phyloP scores from a whole-genome alignment of 2,329 filamentous ascomycete genomes.

The Cadophora gregata region DNA sequence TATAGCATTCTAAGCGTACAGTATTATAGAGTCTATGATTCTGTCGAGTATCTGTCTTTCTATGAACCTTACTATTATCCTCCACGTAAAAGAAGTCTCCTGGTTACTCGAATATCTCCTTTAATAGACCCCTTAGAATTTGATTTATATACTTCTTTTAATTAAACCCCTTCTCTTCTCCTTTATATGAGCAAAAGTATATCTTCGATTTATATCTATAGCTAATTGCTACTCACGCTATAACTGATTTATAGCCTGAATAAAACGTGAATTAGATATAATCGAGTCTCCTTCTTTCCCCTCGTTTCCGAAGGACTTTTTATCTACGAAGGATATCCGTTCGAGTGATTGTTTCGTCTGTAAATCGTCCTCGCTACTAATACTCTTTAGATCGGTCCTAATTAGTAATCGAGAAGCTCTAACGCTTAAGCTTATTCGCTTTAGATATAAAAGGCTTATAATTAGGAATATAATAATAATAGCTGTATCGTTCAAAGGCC shows the following conservation, averaged over 20 bases:
- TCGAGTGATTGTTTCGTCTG: slow-evolving; percentile 22
- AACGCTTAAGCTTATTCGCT: too few relatives aligned
- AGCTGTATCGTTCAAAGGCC: slow-evolving; percentile 22
- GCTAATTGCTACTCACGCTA: slow-evolving; percentile 24
- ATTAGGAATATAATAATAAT: too few relatives aligned
- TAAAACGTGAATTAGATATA: slow-evolving; percentile 30
- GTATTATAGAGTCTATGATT: slow-evolving; percentile 29
- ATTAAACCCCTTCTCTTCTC: slow-evolving; percentile 32
- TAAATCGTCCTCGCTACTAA: slow-evolving; percentile 24
- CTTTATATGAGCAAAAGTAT: slow-evolving; percentile 24
- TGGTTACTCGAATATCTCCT: slow-evolving; percentile 18
- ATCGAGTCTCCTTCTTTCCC: slow-evolving; percentile 23
- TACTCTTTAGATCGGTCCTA: slow-evolving; percentile 25
- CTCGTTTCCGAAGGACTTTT: slow-evolving; percentile 12
- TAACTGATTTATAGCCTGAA: slow-evolving; percentile 19
- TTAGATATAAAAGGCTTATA: slow-evolving; percentile 26
- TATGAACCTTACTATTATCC: slow-evolving; percentile 29
- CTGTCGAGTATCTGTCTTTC: slow-evolving; percentile 25
- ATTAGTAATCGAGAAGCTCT: slow-evolving; percentile 26
- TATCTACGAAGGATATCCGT: slow-evolving; percentile 22
- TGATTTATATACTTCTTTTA: slow-evolving; percentile 29
- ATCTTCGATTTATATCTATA: slow-evolving; percentile 29
- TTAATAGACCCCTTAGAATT: slow-evolving; percentile 24
- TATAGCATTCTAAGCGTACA: slow-evolving; percentile 25
- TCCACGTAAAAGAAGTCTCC: slow-evolving; percentile 26